Percentiles rank a stretch among this genome's conserved stretches.
These are phyloP conservation scores for Lyophyllum decastes DNA, from an alignment of 768 basidiomycete species.

Conservation along the genomic window DNA sequence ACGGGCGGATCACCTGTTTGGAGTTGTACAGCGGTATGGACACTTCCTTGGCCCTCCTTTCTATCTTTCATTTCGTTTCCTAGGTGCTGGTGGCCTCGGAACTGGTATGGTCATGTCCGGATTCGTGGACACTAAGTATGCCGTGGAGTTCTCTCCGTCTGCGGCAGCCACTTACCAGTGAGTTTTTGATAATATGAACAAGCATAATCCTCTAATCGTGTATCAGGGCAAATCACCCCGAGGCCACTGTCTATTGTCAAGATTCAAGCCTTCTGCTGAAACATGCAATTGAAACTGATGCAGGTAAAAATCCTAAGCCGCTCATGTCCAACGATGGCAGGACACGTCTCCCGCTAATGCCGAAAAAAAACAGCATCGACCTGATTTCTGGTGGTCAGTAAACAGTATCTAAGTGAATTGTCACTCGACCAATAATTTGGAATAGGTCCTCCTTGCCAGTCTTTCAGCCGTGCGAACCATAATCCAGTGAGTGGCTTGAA, in stretches of 20 bases:
- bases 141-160: slow-evolving; percentile 63
- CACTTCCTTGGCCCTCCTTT: neutral
- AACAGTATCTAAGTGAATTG: slow-evolving; percentile 5
- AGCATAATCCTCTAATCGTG: neutral
- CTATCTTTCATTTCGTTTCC: neutral
- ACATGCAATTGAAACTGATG: slow-evolving; percentile 51
- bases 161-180: slow-evolving; percentile 69
- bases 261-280: slow-evolving; percentile 61
- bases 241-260: slow-evolving; percentile 62
- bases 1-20: slow-evolving; percentile 54
- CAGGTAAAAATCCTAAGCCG: slow-evolving; percentile 39
- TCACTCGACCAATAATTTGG: neutral
- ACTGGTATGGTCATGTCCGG: slow-evolving; percentile 64
- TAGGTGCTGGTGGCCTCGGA: slow-evolving; percentile 77
- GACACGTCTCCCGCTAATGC: slow-evolving; percentile 45
- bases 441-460: slow-evolving; percentile 75
- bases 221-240: slow-evolving; percentile 62
- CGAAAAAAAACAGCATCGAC: slow-evolving; percentile 60
- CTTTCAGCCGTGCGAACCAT: slow-evolving; percentile 68
- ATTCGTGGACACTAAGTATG: slow-evolving; percentile 66
- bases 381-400: slow-evolving; percentile 69
- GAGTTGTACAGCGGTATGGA: slow-evolving; percentile 69
- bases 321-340: slow-evolving; percentile 44
- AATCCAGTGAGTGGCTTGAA: slow-evolving; percentile 41
- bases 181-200: neutral